Percentiles rank a stretch among this genome's conserved stretches.
phyloP scores from a whole-genome alignment of 2,329 filamentous ascomycete species.

The Nakataea oryzae region DNA sequence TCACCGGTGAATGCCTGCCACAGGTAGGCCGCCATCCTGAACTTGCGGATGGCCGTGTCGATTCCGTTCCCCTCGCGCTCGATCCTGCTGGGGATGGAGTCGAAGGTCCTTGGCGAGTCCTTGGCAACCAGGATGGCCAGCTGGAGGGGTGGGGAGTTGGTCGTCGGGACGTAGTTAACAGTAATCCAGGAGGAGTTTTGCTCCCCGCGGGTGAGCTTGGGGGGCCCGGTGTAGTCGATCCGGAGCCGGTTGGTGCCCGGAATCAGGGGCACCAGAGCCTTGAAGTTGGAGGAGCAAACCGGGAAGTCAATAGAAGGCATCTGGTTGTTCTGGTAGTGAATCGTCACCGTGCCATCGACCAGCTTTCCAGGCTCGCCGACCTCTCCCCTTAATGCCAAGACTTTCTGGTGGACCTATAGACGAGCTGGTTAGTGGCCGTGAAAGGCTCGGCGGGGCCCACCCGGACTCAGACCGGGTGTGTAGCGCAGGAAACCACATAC shows the following conservation, averaged over 20 bases:
- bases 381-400: slow-evolving; percentile 70
- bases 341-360: slow-evolving; percentile 68
- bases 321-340: slow-evolving; percentile 72
- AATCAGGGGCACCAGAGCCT: slow-evolving; percentile 79
- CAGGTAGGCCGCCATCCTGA: slow-evolving; percentile 87
- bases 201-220: slow-evolving; percentile 31
- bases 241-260: slow-evolving; percentile 83
- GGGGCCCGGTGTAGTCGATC: slow-evolving; percentile 79
- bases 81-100: slow-evolving; percentile 65
- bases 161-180: slow-evolving; percentile 77
- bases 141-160: slow-evolving; percentile 72
- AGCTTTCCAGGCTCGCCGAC: slow-evolving; percentile 62
- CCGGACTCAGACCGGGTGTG: not conserved
- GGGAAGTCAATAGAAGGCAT: slow-evolving; percentile 83
- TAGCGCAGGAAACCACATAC: slow-evolving; percentile 38
- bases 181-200: slow-evolving; percentile 67
- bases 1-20: slow-evolving; percentile 98
- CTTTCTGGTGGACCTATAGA: slow-evolving; percentile 76
- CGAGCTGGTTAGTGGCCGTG: slow-evolving; percentile 12
- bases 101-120: slow-evolving; percentile 79
- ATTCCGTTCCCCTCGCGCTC: slow-evolving; percentile 75
- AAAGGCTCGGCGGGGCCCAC: not conserved
- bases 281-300: slow-evolving; percentile 82
- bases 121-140: slow-evolving; percentile 79
- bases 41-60: slow-evolving; percentile 76